Conservation (phyloP, 176 grass and related monocot species). For the Thalia dealbata region DNA sequence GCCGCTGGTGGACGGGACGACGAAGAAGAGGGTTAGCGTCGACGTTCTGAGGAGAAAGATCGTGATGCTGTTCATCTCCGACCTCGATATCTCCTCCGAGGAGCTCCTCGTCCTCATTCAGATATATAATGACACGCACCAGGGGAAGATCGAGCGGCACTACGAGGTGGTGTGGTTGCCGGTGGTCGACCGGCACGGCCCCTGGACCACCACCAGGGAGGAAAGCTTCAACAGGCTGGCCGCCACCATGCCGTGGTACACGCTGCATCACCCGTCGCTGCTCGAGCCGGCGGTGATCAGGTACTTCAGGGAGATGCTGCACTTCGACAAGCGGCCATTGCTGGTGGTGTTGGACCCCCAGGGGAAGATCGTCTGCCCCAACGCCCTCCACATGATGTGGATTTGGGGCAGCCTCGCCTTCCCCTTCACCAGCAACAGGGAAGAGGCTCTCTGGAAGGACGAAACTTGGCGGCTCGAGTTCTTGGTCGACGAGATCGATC, state of each 20-base stretch:
- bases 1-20: conserved; percentile 23
- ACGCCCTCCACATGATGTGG: conserved; percentile 52
- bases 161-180: conserved; percentile 41
- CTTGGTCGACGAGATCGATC: conserved; percentile 37
- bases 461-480: conserved; percentile 42
- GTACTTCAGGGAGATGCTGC: conserved; percentile 25
- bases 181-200: conserved; percentile 26
- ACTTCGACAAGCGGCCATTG: conserved; percentile 37
- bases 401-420: conserved; percentile 41
- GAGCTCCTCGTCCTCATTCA: conserved; percentile 34
- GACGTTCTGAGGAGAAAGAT: conserved; percentile 39
- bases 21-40: conserved; percentile 23
- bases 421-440: conserved; percentile 34
- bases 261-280: conserved; percentile 20
- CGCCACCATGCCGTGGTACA: conserved; percentile 35
- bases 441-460: conserved; percentile 40
- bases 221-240: conserved; percentile 25
- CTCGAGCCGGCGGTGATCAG: conserved; percentile 24
- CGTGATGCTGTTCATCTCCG: conserved; percentile 33
- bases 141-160: conserved; percentile 20
- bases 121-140: conserved; percentile 29
- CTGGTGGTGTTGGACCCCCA: conserved; percentile 40
- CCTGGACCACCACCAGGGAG: conserved; percentile 23
- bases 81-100: conserved; percentile 29
- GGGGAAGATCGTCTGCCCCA: conserved; percentile 34